Evolutionary conservation across 2,329 filamentous ascomycete genomes (phyloP).

Genomic region (Sclerotinia minor): DNA sequence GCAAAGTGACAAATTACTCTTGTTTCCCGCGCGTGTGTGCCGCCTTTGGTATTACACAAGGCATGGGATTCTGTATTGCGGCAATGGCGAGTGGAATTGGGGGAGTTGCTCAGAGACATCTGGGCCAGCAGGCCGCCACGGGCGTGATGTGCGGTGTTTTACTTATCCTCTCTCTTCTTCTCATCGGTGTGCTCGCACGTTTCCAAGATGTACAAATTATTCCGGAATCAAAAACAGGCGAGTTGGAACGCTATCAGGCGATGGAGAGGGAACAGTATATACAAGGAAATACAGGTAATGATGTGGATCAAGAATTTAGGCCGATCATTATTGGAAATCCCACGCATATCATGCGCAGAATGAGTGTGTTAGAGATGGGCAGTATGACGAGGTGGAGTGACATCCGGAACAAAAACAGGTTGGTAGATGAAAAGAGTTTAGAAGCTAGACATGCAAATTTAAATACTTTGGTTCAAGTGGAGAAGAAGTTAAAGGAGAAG

Average conservation of each 20-base stretch:
- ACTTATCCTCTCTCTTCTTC: conserved; percentile 61
- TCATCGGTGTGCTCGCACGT: conserved; percentile 62
- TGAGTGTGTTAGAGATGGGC: conserved; percentile 72
- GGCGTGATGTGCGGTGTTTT: conserved; percentile 68
- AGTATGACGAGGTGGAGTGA: conserved; percentile 70
- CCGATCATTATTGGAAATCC: conserved; percentile 72
- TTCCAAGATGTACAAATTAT: conserved; percentile 69
- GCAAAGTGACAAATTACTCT: conserved; percentile 68
- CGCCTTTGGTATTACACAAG: conserved; percentile 70
- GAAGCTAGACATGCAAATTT: conserved; percentile 41
- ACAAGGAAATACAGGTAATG: conserved; percentile 35
- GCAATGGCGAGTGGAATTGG: conserved; percentile 68
- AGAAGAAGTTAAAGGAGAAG: conserved; percentile 33
- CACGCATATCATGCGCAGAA: conserved; percentile 64
- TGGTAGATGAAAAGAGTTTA: conserved; percentile 50
- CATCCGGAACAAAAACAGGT: conserved; percentile 61
- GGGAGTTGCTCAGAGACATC: conserved; percentile 62
- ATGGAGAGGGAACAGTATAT: conserved; percentile 46
- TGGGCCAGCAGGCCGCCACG: conserved; percentile 68
- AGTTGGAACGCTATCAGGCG: conserved; percentile 55
- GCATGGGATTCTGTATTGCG: conserved; percentile 67
- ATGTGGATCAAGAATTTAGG: conserved; percentile 57
- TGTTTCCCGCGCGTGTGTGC: conserved; percentile 73
- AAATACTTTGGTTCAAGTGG: conserved; percentile 33
- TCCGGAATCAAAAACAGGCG: conserved; percentile 57